A percentile compares a stretch with the other conserved stretches of the same genome.
phyloP scores from a whole-genome alignment of 2,329 filamentous ascomycete species.

The Scedosporium boydii region DNA sequence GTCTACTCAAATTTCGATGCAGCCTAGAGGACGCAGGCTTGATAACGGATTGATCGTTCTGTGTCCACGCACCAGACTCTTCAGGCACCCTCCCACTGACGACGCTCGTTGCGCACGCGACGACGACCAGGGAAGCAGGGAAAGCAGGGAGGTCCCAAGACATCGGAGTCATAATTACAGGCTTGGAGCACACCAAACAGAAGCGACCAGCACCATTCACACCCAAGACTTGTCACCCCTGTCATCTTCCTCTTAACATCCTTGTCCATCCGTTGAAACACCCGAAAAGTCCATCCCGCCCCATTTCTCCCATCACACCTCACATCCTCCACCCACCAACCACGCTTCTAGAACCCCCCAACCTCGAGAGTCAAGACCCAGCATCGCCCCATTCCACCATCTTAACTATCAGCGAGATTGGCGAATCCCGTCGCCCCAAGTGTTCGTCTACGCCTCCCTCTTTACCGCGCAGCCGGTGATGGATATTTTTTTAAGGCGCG shows the following conservation, averaged over 20 bases:
- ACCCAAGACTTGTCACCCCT: not conserved
- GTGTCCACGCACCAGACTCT: not conserved
- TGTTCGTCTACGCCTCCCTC: not conserved
- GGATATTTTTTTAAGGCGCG: not conserved
- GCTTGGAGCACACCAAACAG: no score
- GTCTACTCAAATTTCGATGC: not conserved
- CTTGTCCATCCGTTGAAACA: not conserved
- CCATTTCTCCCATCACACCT: not conserved
- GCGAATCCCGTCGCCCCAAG: not conserved
- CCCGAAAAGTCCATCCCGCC: not conserved
- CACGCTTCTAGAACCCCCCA: not conserved
- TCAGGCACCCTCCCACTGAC: not conserved
- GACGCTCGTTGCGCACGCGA: not conserved
- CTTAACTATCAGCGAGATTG: not conserved
- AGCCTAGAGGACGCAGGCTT: not conserved
- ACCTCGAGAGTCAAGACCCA: not conserved
- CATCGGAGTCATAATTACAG: no score
- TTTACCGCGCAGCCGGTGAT: not conserved
- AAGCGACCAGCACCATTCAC: not conserved
- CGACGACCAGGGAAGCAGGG: not conserved
- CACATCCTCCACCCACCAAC: not conserved
- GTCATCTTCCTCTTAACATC: not conserved
- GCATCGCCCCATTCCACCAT: not conserved
- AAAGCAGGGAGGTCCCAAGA: no score
- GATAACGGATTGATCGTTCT: not conserved